phyloP scores from a whole-genome alignment of 2,329 filamentous ascomycete genomes.

The Calonectria pteridis region DNA sequence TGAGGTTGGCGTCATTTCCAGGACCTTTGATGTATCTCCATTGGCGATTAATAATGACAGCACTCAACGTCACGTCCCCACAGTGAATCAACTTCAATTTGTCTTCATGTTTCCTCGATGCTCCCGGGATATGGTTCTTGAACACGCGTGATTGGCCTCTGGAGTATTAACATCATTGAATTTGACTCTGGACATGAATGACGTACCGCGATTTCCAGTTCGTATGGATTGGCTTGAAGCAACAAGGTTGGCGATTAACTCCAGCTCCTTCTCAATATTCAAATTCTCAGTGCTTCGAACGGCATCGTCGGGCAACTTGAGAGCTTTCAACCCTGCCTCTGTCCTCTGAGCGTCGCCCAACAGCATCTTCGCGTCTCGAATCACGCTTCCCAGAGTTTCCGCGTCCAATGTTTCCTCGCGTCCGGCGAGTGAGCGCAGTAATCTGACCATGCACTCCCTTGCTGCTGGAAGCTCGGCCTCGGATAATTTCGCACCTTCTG shows the following conservation, averaged over 20 bases:
- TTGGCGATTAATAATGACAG: neutral
- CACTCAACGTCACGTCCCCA: neutral
- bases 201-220: neutral
- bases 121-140: neutral
- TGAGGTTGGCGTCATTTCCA: neutral
- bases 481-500: neutral
- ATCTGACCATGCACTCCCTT: neutral
- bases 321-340: neutral
- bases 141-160: neutral
- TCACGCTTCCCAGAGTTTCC: neutral
- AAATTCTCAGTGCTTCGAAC: rapidly evolving
- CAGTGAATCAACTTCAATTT: neutral
- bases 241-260: neutral
- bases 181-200: too few species aligned
- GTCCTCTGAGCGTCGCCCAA: neutral
- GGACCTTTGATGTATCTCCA: neutral
- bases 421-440: neutral
- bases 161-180: neutral
- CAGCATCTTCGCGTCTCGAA: neutral
- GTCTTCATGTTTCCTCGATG: neutral
- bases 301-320: neutral
- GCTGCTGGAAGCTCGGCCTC: neutral
- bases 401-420: neutral
- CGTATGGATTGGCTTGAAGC: neutral
- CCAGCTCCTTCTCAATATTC: neutral